Conservation (phyloP, 2,329 filamentous ascomycete species). For the Geosmithia putterillii region DNA sequence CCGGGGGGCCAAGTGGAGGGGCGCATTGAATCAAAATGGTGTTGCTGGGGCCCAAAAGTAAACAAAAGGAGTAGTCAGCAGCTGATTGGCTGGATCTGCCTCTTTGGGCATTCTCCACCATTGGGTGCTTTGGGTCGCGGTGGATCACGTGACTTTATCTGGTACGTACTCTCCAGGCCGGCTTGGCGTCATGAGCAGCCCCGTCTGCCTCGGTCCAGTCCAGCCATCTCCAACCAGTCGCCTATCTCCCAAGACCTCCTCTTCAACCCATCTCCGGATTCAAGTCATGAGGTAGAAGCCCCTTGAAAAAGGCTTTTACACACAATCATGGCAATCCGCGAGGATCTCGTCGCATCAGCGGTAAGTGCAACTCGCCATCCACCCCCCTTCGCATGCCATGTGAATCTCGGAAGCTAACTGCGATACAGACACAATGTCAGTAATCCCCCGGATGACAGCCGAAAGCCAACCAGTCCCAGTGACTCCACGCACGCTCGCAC, state of each 20-base stretch:
- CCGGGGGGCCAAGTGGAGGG: neutral
- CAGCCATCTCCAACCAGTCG: slow-evolving; percentile 4
- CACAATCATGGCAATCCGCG: slow-evolving; percentile 66
- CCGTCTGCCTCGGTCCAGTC: slow-evolving; percentile 17
- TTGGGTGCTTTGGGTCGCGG: neutral
- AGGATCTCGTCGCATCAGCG: slow-evolving; percentile 82
- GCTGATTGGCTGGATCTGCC: slow-evolving; percentile 7
- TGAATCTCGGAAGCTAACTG: slow-evolving; percentile 6
- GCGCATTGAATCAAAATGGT: slow-evolving; percentile 4
- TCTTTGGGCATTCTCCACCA: neutral
- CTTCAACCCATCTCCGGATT: slow-evolving; percentile 5
- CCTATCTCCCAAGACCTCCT: slow-evolving; percentile 6
- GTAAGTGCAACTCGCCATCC: slow-evolving; percentile 37
- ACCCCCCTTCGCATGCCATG: slow-evolving; percentile 1
- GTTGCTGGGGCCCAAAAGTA: slow-evolving; percentile 29
- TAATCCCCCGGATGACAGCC: slow-evolving; percentile 5
- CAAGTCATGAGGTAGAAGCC: slow-evolving; percentile 12
- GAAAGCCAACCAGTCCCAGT: neutral
- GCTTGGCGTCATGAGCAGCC: slow-evolving; percentile 1
- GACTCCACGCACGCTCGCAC: too few relatives aligned
- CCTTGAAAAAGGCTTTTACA: slow-evolving; percentile 5
- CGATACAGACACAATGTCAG: slow-evolving; percentile 29
- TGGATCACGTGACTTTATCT: neutral
- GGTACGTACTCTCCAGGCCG: neutral
- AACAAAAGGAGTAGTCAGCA: slow-evolving; percentile 18